A percentile compares a stretch with the other conserved stretches of the same genome.
phyloP scores from a whole-genome alignment of 2,329 filamentous ascomycete genomes.

The Diaporthe longicolla region DNA sequence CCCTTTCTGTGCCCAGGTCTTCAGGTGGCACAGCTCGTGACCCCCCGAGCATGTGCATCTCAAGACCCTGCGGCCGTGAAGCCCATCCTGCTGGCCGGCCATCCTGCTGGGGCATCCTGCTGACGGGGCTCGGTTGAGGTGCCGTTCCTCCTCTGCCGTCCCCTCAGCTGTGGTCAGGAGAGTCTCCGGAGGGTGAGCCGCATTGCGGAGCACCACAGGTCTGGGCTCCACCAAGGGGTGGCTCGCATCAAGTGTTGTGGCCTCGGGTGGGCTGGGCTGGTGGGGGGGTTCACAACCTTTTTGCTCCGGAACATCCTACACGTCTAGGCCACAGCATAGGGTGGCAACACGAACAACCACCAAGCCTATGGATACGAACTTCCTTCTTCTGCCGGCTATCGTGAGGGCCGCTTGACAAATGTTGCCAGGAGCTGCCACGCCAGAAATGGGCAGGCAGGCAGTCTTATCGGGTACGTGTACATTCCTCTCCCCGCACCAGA shows the following conservation, averaged over 20 bases:
- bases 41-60: constrained; percentile 1
- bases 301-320: background rate
- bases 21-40: constrained; percentile 23
- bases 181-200: constrained; percentile 15
- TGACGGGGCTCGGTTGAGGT: background rate
- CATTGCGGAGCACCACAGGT: constrained; percentile 28
- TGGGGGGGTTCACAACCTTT: background rate
- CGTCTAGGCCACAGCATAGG: background rate
- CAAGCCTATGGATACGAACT: constrained; percentile 26
- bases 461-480: no score
- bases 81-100: background rate
- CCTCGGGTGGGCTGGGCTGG: background rate
- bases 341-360: constrained; percentile 12
- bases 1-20: constrained; percentile 3
- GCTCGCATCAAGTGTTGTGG: constrained; percentile 1
- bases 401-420: constrained; percentile 9
- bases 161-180: background rate
- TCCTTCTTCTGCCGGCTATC: constrained; percentile 18
- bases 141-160: background rate
- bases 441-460: background rate
- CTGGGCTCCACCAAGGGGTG: background rate
- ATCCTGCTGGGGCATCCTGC: background rate
- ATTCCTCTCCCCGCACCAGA: background rate
- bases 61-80: no score
- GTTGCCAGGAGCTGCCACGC: background rate